Percentiles rank a stretch among this genome's conserved stretches.
Conservation (phyloP, 1,284 basidiomycete species). For the Leccinum fuscescens region DNA sequence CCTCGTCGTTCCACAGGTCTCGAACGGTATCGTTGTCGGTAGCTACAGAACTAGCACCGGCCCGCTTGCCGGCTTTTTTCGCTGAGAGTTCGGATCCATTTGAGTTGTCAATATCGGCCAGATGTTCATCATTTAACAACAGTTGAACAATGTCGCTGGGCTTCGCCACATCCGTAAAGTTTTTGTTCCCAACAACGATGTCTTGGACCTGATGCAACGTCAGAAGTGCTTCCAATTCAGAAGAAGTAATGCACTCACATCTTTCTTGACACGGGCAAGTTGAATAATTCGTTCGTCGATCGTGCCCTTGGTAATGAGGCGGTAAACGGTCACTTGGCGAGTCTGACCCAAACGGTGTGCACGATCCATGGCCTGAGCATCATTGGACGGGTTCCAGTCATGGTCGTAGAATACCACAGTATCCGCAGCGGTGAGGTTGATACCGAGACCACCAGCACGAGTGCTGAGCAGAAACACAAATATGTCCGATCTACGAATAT, state of each 20-base stretch:
- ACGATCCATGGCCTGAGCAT: conserved; percentile 99
- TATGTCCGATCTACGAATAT: conserved; percentile 73
- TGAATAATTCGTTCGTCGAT: conserved; percentile 99
- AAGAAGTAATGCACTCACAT: conserved; percentile 50
- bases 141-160: conserved; percentile 97
- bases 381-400: conserved; percentile 99
- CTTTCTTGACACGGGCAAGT: conserved; percentile 92
- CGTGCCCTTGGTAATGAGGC: conserved; percentile 93
- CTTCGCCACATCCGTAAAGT: conserved; percentile 87
- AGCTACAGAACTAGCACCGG: conserved; percentile 29
- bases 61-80: conserved; percentile 40
- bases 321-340: conserved; percentile 98
- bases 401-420: conserved; percentile 99
- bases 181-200: conserved; percentile 98
- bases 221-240: background rate
- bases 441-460: conserved; percentile 94
- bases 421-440: conserved; percentile 97
- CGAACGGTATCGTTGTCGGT: conserved; percentile 44
- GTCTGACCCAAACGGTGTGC: conserved; percentile 99
- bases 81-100: conserved; percentile 39
- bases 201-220: conserved; percentile 80
- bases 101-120: conserved; percentile 57
- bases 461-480: conserved; percentile 97
- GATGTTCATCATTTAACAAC: conserved; percentile 91
- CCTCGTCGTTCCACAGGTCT: conserved; percentile 81